Base-by-base conservation (phyloP, 257 asterid genomes). In the Gardenia jasminoides region DNA sequence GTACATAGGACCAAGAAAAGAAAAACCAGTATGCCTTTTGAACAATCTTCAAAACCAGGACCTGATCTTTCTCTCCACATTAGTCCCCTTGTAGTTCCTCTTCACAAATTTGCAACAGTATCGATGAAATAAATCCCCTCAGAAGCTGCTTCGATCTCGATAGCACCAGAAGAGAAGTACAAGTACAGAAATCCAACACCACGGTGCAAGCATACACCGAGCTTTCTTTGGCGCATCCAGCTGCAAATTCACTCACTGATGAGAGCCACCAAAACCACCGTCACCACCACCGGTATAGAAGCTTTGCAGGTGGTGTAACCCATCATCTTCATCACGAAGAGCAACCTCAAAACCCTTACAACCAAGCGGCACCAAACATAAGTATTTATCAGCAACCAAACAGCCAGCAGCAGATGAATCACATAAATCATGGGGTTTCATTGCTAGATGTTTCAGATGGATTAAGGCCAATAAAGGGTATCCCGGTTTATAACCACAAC, bases 1-100 rank as follows among this genome's bases (percentile, higher is more conserved):
- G 54, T 2, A 73, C 58, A 19, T 54, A 54, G 26, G 19, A 54
- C 62, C n/a, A 54, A 54, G 1, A 12, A 36, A 58, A 77, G n/a
- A 6, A 3, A 44, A 26, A 59, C 11, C 46, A 79, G n/a, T 83
- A 86, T 87, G 84, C 92, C 90, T 81, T 71, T 84, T 80, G 98
- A 91, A 82, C 39, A 85, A 10, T 82, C 84, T 58, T 77, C 91
- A 28, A 84, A 82, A 36, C 77, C 59, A 67, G 81, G 80, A 5
- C 98, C 97, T 13, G 98, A 93, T 92, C 97, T 93, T 67, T 93
- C 98, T 26, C 98, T 93, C 82, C 81, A 93, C 82, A 93, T 93
- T 73, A 87, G 97, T 72, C 97, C 88, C 98, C 98, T 86, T 61
- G 46, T 26, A 31, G 77, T 22, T 81, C 93, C 1, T 82, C 92